These are phyloP conservation scores for Cryptosporidium viatorum DNA, from an alignment of 169 alveolate genomes.

Conservation along the genomic window DNA sequence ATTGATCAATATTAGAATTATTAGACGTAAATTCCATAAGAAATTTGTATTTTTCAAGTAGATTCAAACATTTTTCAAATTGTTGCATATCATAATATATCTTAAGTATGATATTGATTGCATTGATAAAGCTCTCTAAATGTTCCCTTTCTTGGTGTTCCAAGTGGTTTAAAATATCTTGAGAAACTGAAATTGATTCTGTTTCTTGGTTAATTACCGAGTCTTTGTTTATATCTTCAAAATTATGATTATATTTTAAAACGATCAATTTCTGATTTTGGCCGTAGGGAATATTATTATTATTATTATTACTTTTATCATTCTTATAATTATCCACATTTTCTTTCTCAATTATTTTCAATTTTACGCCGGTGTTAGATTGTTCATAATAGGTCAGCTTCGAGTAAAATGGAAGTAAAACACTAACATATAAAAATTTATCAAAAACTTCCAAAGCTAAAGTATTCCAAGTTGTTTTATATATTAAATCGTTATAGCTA, in stretches of 20 bases:
- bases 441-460: conserved; percentile 30
- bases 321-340: not conserved
- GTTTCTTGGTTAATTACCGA: not conserved
- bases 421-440: not conserved
- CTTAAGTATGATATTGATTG: not conserved
- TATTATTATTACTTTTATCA: not conserved
- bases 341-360: not conserved
- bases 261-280: not conserved
- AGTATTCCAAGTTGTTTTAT: conserved; percentile 12
- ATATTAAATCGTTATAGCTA: not conserved
- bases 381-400: not conserved
- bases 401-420: conserved; percentile 31
- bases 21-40: not conserved
- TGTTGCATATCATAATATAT: not conserved
- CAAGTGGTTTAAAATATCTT: not conserved
- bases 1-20: not conserved
- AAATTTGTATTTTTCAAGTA: conserved; percentile 7
- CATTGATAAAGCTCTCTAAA: not conserved
- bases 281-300: not conserved
- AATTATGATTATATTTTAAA: not conserved
- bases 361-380: not conserved
- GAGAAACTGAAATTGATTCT: not conserved
- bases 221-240: not conserved
- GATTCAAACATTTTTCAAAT: conserved; percentile 10
- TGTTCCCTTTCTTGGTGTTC: not conserved